phyloP scores from a whole-genome alignment of 2,329 filamentous ascomycete species.

The Phialemonium atrogriseum region DNA sequence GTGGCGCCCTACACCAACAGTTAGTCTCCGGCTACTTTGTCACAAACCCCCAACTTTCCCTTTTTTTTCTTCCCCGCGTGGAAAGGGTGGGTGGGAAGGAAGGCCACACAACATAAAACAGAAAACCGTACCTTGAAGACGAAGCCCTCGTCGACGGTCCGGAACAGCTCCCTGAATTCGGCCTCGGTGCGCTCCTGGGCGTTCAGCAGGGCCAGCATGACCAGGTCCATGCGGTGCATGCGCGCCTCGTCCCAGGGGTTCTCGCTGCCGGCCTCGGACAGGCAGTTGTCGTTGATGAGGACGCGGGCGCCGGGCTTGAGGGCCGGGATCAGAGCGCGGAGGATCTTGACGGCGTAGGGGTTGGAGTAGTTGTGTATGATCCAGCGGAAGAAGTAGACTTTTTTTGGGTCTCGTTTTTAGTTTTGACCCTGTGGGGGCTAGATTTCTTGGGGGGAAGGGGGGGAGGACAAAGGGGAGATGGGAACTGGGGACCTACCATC shows the following conservation, averaged over 20 bases:
- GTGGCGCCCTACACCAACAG: constrained; percentile 18
- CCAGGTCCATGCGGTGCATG: constrained; percentile 31
- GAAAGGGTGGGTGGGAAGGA: too few species aligned
- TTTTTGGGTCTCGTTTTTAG: too few species aligned
- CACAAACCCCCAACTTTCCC: too few species aligned
- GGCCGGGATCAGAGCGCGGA: constrained; percentile 42
- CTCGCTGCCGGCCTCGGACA: constrained; percentile 23
- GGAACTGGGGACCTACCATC: constrained; percentile 29
- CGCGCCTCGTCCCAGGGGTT: constrained; percentile 26
- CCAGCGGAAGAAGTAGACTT: constrained; percentile 50
- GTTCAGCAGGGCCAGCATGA: constrained; percentile 35
- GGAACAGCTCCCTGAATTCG: constrained; percentile 35
- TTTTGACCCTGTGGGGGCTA: too few species aligned
- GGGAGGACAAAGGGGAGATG: neutral
- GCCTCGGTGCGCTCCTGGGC: constrained; percentile 32
- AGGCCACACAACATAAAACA: neutral
- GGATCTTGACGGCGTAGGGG: constrained; percentile 38
- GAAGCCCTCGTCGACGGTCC: constrained; percentile 26
- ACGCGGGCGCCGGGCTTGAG: constrained; percentile 46
- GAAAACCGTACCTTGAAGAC: constrained; percentile 22
- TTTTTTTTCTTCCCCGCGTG: too few species aligned
- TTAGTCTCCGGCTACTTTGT: too few species aligned
- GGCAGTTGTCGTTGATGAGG: constrained; percentile 30
- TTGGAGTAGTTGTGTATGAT: constrained; percentile 57
- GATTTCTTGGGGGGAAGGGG: too few species aligned